Conservation (phyloP, 2,329 filamentous ascomycete species). For the Trichoderma guizhouense region DNA sequence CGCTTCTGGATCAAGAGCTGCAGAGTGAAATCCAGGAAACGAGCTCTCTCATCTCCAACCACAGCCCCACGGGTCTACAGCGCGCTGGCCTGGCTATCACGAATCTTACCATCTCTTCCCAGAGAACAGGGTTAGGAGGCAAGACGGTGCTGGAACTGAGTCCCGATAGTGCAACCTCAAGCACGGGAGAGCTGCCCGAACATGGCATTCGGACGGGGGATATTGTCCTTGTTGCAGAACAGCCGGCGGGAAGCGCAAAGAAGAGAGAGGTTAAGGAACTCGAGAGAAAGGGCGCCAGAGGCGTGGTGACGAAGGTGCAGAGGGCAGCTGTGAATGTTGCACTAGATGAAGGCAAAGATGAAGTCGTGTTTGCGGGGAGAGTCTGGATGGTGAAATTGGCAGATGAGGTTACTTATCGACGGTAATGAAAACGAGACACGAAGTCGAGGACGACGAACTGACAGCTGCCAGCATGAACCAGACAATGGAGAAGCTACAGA, state of each 20-base stretch:
- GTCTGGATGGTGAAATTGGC: conserved; percentile 66
- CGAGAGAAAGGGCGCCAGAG: conserved; percentile 64
- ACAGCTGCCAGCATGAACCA: conserved; percentile 53
- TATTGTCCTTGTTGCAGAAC: conserved; percentile 72
- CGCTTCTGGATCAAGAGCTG: conserved; percentile 68
- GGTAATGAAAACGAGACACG: conserved; percentile 33
- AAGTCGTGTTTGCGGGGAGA: conserved; percentile 42
- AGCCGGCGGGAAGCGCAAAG: conserved; percentile 68
- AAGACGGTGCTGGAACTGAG: conserved; percentile 80
- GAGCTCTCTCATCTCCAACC: conserved; percentile 60
- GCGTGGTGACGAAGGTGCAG: conserved; percentile 66
- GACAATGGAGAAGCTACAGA: conserved; percentile 57
- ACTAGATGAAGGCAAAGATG: conserved; percentile 61
- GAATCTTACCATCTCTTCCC: conserved; percentile 69
- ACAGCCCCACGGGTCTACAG: conserved; percentile 66
- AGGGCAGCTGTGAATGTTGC: conserved; percentile 61
- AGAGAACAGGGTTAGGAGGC: conserved; percentile 88
- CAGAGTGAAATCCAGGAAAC: conserved; percentile 70
- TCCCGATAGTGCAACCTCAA: conserved; percentile 65
- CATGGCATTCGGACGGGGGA: conserved; percentile 75
- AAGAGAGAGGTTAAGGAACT: conserved; percentile 70
- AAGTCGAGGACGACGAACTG: neutral
- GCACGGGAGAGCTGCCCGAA: conserved; percentile 58
- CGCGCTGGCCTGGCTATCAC: conserved; percentile 75
- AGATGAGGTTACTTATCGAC: conserved; percentile 63